Base-by-base conservation (phyloP, 768 basidiomycete species). In the Rhodotorula kratochvilovae region DNA sequence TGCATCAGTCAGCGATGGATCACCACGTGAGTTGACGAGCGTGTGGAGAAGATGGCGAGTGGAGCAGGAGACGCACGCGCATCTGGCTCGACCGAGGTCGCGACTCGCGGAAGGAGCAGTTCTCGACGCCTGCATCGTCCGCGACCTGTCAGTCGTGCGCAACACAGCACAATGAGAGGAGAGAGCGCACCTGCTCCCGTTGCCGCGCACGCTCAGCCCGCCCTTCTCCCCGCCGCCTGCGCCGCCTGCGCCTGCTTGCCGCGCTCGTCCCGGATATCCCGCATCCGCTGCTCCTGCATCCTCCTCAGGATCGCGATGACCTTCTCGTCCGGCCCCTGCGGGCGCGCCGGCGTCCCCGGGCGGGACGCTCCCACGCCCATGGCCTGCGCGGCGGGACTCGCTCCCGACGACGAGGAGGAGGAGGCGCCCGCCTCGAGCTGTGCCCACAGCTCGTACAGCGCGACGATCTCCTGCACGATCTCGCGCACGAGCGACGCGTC, bases 391-490 rank as follows among this genome's bases (percentile, higher is more conserved):
- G 43, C 36, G 43, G n/a, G 29, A 13, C 43, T 3, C 5, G 63
- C 11, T 4, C 39, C 2, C n/a, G 53, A 55, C 25, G 53, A n/a
- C 6, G 61, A 27, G 12, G 50, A 27, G 8, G 60, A 48, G 21
- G 67, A 50, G 11, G 55, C 10, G 76, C 7, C 67, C 13, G 62
- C 50, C 17, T 83, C 77, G 8, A 81, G 82, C 55, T 89, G 86
- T 70, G 91, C 89, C 92, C 94, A 97, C 0, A 93, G 84, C 10
- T 89, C 86, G 80, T 97, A 98, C 45, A 96, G 81, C 8, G 89
- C 86, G 64, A 97, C 84, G 73, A 98, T 91, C 81, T 98, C 91
- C 78, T 97, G 94, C 0, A 89, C 86, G 76, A 96, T 88, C 51
- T 89, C 88, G 36, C 91, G 86, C 51, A 99, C 82, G 67, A 90